Base-by-base conservation (phyloP, 768 basidiomycete species). In the Tylopilus rubrobrunneus region DNA sequence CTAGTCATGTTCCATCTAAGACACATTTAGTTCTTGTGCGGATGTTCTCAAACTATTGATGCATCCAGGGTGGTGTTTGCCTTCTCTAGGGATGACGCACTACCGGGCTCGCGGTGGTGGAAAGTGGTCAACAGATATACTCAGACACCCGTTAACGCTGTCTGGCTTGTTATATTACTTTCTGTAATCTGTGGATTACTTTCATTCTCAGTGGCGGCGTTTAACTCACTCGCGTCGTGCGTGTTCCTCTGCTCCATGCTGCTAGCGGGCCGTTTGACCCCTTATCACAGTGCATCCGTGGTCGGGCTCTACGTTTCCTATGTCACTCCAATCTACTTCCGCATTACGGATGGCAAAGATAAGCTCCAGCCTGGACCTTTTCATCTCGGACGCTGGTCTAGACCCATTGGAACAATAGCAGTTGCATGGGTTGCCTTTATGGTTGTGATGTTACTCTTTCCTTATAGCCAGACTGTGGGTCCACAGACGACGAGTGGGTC, bases 31-130 rank as follows among this genome's bases (percentile, higher is more conserved):
- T 76, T 67, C 53, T 63, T 76, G 27, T 74, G 71, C 2, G 76
- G 76, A 34, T 77, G 76, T 9, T 76, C 78, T 10, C 78, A 79
- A 58, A 69, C 65, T 48, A 68, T 78, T 25, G 77, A 78, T 56
- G 77, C 75, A 21, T 77, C 77, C 15, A 71, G 77, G 39, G 77
- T 76, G 25, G 66, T 78, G 28, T 78, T 76, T 46, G 76, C 77
- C 27, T 76, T 78, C 60, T 66, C 62, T 9, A 54, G 75, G 11
- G 75, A 75, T 43, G 62, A 72, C 44, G 74, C 71, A 12, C 59
- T 73, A 9, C 74, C 74, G 4, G 72, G 73, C 11, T 74, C 74
- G 1, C 62, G 63, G 23, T 72, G 63, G 65, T 72, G 70, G 71
- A 71, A 71, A 49, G 58, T 8, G 7, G 31, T 74, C 47, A 73